These are phyloP conservation scores for Serpula lacrymans DNA, from an alignment of 768 basidiomycete genomes.

Conservation along the genomic window DNA sequence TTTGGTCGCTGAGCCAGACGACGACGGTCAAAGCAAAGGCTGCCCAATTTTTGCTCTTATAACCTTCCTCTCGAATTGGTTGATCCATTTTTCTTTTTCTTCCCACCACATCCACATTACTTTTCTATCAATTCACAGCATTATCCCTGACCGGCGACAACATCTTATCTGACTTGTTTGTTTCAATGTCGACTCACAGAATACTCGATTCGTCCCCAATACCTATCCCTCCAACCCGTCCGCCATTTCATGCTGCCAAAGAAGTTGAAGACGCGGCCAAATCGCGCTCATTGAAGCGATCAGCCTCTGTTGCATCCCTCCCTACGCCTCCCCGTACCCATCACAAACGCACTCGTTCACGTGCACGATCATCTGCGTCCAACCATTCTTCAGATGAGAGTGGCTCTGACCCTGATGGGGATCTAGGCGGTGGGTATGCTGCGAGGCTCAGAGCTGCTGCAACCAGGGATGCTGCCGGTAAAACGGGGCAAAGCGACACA, in stretches of 20 bases:
- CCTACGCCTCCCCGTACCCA: conserved; percentile 65
- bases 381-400: conserved; percentile 40
- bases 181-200: conserved; percentile 30
- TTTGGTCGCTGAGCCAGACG: no score
- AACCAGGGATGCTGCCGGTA: no score
- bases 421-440: conserved; percentile 9
- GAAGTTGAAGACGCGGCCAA: conserved; percentile 4
- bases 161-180: no score
- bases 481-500: conserved; percentile 8
- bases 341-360: conserved; percentile 43
- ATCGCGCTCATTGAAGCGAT: conserved; percentile 50
- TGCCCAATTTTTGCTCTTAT: no score
- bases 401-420: conserved; percentile 31
- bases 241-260: conserved; percentile 2
- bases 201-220: conserved; percentile 32
- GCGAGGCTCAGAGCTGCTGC: conserved; percentile 14
- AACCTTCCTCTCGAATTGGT: no score
- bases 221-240: conserved; percentile 10
- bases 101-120: no score
- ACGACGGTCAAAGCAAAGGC: no score
- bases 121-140: no score
- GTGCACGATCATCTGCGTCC: conserved; percentile 42
- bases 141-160: no score
- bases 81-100: no score
- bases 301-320: conserved; percentile 59